Percentiles rank a stretch among this genome's conserved stretches.
Conservation (phyloP, 2,329 filamentous ascomycete genomes). For the Fusarium sp. region DNA sequence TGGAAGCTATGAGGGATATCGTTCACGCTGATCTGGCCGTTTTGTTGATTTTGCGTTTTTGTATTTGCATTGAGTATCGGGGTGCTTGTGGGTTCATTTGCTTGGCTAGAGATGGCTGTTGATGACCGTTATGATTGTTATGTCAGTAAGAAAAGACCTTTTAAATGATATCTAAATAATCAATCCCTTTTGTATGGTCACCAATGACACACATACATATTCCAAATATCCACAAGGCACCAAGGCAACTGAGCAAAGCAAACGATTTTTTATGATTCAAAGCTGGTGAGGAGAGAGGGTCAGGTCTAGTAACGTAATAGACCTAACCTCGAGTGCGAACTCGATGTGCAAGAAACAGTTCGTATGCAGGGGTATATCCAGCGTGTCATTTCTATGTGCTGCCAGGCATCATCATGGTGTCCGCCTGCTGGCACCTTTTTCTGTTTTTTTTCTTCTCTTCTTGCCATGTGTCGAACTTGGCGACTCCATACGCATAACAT, state of each 20-base stretch:
- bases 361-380: conserved; percentile 50
- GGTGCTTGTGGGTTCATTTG: conserved; percentile 5
- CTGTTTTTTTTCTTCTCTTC: conserved; percentile 26
- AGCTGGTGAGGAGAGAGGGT: conserved; percentile 43
- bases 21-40: background rate
- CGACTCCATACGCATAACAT: conserved; percentile 37
- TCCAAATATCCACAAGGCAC: conserved; percentile 18
- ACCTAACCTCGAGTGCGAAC: conserved; percentile 45
- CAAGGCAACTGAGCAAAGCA: conserved; percentile 39
- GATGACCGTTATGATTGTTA: conserved; percentile 14
- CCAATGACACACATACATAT: conserved; percentile 25
- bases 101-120: conserved; percentile 11
- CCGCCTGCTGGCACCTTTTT: conserved; percentile 43
- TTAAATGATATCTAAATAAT: conserved; percentile 13
- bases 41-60: conserved; percentile 20
- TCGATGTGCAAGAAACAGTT: conserved; percentile 46
- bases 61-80: conserved; percentile 2
- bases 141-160: conserved; percentile 8
- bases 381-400: conserved; percentile 50
- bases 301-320: conserved; percentile 48
- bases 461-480: conserved; percentile 32
- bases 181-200: conserved; percentile 13
- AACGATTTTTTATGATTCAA: conserved; percentile 45
- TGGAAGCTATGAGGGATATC: background rate
- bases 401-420: conserved; percentile 43